phyloP scores from a whole-genome alignment of 768 basidiomycete genomes.

The Termitomyces sp. region DNA sequence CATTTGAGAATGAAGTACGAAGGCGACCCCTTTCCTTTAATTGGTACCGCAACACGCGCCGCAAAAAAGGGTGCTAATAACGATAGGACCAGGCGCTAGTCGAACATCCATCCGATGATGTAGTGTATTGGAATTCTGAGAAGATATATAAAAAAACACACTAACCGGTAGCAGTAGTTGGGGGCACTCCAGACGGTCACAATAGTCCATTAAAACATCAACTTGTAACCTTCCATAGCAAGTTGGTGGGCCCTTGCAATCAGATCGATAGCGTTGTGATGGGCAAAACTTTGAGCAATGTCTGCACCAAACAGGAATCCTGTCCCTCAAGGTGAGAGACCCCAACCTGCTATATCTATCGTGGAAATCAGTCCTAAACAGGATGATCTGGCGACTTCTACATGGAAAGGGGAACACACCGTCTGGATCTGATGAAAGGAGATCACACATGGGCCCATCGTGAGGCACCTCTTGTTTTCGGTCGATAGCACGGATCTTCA shows the following conservation, averaged over 20 bases:
- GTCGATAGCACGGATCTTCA: conserved; percentile 91
- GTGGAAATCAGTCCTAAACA: not conserved
- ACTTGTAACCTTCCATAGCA: conserved; percentile 95
- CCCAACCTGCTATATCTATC: conserved; percentile 90
- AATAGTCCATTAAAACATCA: conserved; percentile 93
- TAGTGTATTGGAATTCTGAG: not conserved
- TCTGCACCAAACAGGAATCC: conserved; percentile 94
- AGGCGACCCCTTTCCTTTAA: not conserved
- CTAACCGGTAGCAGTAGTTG: conserved; percentile 95
- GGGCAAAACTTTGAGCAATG: conserved; percentile 84
- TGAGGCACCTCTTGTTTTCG: conserved; percentile 97
- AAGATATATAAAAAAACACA: conserved; percentile 13
- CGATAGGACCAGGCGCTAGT: not conserved
- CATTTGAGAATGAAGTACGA: not conserved
- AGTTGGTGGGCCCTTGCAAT: conserved; percentile 97
- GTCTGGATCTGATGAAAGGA: conserved; percentile 99
- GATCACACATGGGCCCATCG: conserved; percentile 97
- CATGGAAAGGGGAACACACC: conserved; percentile 41
- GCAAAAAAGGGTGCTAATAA: not conserved
- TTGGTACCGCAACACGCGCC: conserved; percentile 1
- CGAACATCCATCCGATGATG: not conserved
- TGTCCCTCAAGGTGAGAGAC: conserved; percentile 94
- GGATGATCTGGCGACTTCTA: too few relatives aligned
- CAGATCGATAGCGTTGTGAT: conserved; percentile 88
- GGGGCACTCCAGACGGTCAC: conserved; percentile 99